Conservation (phyloP, 1,284 basidiomycete species). For the Microbotryum intermedium region DNA sequence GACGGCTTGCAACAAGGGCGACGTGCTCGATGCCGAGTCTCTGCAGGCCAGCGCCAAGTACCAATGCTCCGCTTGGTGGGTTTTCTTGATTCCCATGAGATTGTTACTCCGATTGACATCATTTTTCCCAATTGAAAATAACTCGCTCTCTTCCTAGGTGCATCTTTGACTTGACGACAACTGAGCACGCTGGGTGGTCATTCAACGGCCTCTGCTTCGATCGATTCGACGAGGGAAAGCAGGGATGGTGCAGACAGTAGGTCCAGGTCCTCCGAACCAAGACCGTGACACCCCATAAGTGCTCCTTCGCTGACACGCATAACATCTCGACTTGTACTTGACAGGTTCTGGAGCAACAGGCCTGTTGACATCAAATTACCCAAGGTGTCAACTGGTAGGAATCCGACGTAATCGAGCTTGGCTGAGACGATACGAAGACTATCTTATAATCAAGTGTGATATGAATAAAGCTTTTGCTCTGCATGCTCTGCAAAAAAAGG, state of each 20-base stretch:
- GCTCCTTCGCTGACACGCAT: not conserved
- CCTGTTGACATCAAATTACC: slow-evolving; percentile 10
- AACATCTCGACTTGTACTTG: not conserved
- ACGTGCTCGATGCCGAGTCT: not conserved
- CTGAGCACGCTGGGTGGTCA: slow-evolving; percentile 14
- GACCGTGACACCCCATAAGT: too few species aligned
- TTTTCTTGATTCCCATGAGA: not conserved
- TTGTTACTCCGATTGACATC: not conserved
- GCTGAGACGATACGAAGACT: too few species aligned
- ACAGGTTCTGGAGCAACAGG: slow-evolving; percentile 15
- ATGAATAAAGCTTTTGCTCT: too few species aligned
- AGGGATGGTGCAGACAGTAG: slow-evolving; percentile 18
- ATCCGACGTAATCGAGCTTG: too few species aligned
- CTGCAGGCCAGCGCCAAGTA: slow-evolving; percentile 12
- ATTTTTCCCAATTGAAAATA: too few species aligned
- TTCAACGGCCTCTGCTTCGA: slow-evolving; percentile 19
- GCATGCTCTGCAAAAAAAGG: too few species aligned
- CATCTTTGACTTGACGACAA: slow-evolving; percentile 15
- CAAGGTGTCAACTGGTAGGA: not conserved
- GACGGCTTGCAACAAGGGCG: not conserved
- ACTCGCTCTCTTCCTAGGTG: slow-evolving; percentile 5
- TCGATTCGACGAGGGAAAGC: slow-evolving; percentile 3
- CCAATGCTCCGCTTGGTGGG: slow-evolving; percentile 18
- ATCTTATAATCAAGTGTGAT: too few species aligned
- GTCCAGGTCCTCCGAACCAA: not conserved